Base-by-base conservation (phyloP, 345 rosid species). In the Lepidium sativum region DNA sequence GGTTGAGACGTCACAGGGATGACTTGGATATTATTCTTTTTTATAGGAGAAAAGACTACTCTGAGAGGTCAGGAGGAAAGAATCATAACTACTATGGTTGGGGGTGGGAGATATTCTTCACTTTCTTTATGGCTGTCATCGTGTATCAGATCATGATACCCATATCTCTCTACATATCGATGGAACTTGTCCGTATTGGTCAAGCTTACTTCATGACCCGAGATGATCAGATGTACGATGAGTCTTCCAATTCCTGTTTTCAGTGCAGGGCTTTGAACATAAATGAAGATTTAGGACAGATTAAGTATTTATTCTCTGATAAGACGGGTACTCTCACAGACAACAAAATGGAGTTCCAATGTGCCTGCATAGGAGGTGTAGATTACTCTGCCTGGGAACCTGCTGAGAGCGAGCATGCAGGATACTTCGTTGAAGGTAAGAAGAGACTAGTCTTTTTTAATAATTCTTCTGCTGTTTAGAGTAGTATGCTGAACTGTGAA, bases 131-230 rank as follows among this genome's bases (percentile, higher is more conserved):
- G 97, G 75, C 99, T 21, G 91, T 91, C 47, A 95, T 91, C 20
- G 99, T 95, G 37, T 95, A 88, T 82, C 99, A 95, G 83, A 84
- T 91, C 74, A 90, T 95, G 97, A 95, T 95, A 75, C 99, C 99
- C 20, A 95, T 95, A 64, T 91, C 99, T 48, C 80, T 95, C 76
- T 95, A 95, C 83, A 95, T 95, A 73, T 95, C 99, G 14, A 95
- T 95, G 99, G 99, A 95, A 80, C 95, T 95, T 77, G 97, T 95
- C 35, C 91, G 99, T 63, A 81, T 81, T 78, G 99, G 99, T 69
- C 99, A 95, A 77, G 96, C 97, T 8, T 95, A 84, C 80, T 88
- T 95, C 86, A 95, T 95, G 99, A 81, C 86, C 60, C 78, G 80
- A 38, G 97, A 95, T 69, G 42, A 60, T 12, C 78, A 77, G 18